Percentiles rank a stretch among this genome's conserved stretches.
phyloP scores from a whole-genome alignment of 2,329 filamentous ascomycete species.

The Fusarium sp. region DNA sequence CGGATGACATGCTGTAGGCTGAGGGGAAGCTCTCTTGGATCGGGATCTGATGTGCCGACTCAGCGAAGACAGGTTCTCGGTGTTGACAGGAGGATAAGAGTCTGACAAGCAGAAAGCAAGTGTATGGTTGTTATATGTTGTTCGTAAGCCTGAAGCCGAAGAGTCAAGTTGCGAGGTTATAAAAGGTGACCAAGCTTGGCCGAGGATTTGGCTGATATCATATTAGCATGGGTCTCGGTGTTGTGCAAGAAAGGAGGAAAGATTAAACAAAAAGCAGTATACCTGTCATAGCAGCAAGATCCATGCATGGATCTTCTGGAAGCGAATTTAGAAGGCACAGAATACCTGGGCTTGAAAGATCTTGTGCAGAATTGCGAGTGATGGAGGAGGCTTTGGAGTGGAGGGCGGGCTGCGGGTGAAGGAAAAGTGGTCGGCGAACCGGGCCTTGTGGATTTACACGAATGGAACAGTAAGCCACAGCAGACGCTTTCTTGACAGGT shows the following conservation, averaged over 20 bases:
- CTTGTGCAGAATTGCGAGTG: slow-evolving; percentile 25
- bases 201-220: slow-evolving; percentile 29
- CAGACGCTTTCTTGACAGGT: not conserved
- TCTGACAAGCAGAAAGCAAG: not conserved
- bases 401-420: slow-evolving; percentile 28
- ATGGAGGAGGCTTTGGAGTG: slow-evolving; percentile 36
- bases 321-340: not conserved
- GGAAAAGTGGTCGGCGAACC: slow-evolving; percentile 44
- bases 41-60: slow-evolving; percentile 6
- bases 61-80: slow-evolving; percentile 2
- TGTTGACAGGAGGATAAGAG: no score
- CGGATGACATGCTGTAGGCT: slow-evolving; percentile 23
- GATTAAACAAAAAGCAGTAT: not conserved
- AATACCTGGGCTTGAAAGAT: slow-evolving; percentile 7
- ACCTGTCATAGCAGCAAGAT: not conserved
- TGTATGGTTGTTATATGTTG: not conserved
- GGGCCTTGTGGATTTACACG: slow-evolving; percentile 38
- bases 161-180: slow-evolving; percentile 6
- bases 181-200: slow-evolving; percentile 33
- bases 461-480: slow-evolving; percentile 12
- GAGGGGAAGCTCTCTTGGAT: slow-evolving; percentile 32
- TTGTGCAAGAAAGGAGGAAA: not conserved
- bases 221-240: slow-evolving; percentile 17
- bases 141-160: not conserved
- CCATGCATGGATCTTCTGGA: not conserved